These are phyloP conservation scores for Phytophthora agathidicida DNA, from an alignment of 352 stramenopile genomes.

Conservation along the genomic window DNA sequence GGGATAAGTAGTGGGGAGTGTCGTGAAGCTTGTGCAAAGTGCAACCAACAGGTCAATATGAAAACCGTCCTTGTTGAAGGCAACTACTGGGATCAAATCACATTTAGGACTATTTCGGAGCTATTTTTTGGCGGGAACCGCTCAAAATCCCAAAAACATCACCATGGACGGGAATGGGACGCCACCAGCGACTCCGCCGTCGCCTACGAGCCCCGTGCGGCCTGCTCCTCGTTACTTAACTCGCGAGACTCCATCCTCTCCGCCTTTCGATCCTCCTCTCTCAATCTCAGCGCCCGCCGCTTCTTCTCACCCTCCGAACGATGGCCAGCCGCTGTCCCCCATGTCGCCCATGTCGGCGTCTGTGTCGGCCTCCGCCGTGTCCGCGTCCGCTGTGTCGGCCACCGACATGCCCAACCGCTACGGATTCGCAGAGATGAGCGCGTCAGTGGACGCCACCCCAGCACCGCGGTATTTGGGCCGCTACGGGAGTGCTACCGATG, in stretches of 20 bases:
- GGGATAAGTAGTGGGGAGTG: slow-evolving; percentile 29
- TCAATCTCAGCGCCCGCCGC: slow-evolving; percentile 13
- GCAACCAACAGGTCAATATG: slow-evolving; percentile 2
- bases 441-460: slow-evolving; percentile 79
- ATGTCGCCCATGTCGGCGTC: slow-evolving; percentile 64
- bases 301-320: background rate
- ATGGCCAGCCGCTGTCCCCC: slow-evolving; percentile 24
- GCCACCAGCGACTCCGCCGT: slow-evolving; percentile 65
- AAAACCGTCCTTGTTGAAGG: slow-evolving; percentile 4
- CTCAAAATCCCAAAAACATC: background rate
- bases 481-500: slow-evolving; percentile 27
- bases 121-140: slow-evolving; percentile 26
- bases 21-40: slow-evolving; percentile 21
- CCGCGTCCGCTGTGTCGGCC: slow-evolving; percentile 78
- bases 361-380: slow-evolving; percentile 75
- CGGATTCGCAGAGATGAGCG: slow-evolving; percentile 80
- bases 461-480: slow-evolving; percentile 79
- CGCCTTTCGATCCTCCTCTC: slow-evolving; percentile 8
- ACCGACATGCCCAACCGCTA: slow-evolving; percentile 71
- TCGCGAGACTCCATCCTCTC: slow-evolving; percentile 23
- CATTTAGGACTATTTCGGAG: background rate
- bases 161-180: slow-evolving; percentile 43
- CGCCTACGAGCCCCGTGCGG: slow-evolving; percentile 47
- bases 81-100: background rate
- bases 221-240: slow-evolving; percentile 56